phyloP scores from a whole-genome alignment of 345 rosid species.

The Reutealis trisperma region DNA sequence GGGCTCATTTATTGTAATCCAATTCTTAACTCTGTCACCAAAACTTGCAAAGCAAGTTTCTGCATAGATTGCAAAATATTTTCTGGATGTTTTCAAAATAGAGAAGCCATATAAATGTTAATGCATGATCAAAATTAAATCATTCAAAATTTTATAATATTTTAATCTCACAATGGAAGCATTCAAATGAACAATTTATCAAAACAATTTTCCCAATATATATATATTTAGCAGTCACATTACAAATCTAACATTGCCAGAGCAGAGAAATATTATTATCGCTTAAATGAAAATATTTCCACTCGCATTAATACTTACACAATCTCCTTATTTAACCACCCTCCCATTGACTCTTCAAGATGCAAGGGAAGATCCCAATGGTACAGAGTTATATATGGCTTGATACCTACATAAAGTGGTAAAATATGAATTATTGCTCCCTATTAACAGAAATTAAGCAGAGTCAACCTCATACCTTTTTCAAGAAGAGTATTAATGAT shows the following conservation, averaged over 20 bases:
- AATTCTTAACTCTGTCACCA: conserved; percentile 35
- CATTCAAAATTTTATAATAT: neutral
- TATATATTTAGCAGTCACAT: neutral
- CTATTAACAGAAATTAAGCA: conserved; percentile 15
- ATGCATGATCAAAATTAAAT: neutral
- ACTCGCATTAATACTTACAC: conserved; percentile 56
- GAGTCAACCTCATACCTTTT: conserved; percentile 47
- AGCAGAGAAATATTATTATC: neutral
- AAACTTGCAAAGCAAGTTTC: conserved; percentile 35
- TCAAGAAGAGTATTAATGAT: conserved; percentile 28
- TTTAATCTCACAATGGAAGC: too few species aligned
- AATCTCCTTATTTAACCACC: conserved; percentile 70
- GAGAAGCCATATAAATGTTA: conserved; percentile 18
- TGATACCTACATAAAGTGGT: conserved; percentile 28
- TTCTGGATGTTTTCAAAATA: conserved; percentile 51
- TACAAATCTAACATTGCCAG: neutral
- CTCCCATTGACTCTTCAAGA: conserved; percentile 73
- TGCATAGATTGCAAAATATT: conserved; percentile 57
- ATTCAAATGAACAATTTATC: neutral
- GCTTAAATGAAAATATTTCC: neutral
- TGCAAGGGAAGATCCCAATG: conserved; percentile 49
- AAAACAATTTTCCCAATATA: neutral
- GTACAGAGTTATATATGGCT: conserved; percentile 32
- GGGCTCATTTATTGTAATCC: conserved; percentile 36
- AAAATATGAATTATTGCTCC: conserved; percentile 11